Base-by-base conservation (phyloP, 179 eudicot genomes). In the Nepenthes alata region DNA sequence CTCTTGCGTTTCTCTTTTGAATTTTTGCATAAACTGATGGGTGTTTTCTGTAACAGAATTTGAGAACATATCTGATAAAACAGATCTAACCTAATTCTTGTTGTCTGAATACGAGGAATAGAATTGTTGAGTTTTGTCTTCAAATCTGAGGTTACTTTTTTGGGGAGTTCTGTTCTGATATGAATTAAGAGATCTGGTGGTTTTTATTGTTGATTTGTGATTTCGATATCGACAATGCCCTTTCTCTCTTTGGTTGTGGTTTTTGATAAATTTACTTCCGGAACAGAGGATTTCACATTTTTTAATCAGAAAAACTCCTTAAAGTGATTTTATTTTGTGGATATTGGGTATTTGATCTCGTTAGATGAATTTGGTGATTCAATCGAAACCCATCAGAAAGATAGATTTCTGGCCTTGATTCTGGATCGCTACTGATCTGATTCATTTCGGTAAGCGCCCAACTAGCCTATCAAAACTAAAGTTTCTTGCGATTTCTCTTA, bases 81-180 rank as follows among this genome's bases (percentile, higher is more conserved):
- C 56, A 63, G 81, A 80, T 80, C 81, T 74, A 61, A 58, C 63
- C 51, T 62, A 64, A 50, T 72, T 59, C 53, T 57, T 63, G 9
- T 59, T 58, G 8, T n/a, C 53, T n/a, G 7, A 62, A 62, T 58
- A 34, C 14, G 53, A 10, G 45, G 55, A 25, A 36, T 13, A 25
- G 7, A 5, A 7, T 58, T 16, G 10, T 1, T 2, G 49, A 58
- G 47, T 35, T 47, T 16, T 2, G 47, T 47, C 37, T 65, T 35
- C 55, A 50, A 25, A 12, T 65, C 25, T 47, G 25, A 41, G 45
- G 6, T 7, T 41, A 4, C 8, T 41, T 4, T 41, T 41, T 36
- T 57, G 9, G 44, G 3, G 45, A 7, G 45, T 57, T 11, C 47
- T 1, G 37, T 63, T 41, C 35, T 69, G 73, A 65, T 68, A 66